phyloP scores from a whole-genome alignment of 176 grass and related monocot genomes.

The Aegilops tauschii region DNA sequence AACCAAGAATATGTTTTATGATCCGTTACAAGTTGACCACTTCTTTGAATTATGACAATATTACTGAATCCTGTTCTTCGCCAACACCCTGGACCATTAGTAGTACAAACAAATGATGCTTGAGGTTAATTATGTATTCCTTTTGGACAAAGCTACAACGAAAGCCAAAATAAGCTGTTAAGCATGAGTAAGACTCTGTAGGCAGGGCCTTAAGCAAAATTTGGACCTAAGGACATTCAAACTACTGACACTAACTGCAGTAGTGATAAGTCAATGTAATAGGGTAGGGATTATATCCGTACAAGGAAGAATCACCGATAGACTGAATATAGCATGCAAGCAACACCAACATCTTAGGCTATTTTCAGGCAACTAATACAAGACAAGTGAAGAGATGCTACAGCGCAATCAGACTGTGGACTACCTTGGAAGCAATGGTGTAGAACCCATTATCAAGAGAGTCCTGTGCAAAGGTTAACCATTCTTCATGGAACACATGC shows the following conservation, averaged over 20 bases:
- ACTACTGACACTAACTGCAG: not conserved
- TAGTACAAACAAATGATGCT: not conserved
- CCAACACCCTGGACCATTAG: no score
- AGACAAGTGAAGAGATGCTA: not conserved
- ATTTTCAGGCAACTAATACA: not conserved
- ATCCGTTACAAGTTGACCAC: not conserved
- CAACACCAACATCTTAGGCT: not conserved
- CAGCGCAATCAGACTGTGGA: not conserved
- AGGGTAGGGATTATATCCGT: not conserved
- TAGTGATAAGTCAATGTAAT: not conserved
- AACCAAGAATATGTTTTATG: not conserved
- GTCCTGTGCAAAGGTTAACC: conserved; percentile 78
- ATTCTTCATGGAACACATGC: conserved; percentile 57
- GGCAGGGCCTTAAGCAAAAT: not conserved
- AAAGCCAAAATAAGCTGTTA: not conserved
- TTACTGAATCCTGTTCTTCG: not conserved
- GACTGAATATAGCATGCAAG: not conserved
- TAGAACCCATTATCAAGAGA: conserved; percentile 85
- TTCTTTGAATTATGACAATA: not conserved
- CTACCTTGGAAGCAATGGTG: conserved; percentile 67
- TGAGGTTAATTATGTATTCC: not conserved
- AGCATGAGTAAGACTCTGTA: not conserved
- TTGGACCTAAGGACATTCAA: not conserved
- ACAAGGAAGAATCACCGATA: not conserved
- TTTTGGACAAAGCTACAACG: not conserved